Evolutionary conservation across 805 yeast genomes (phyloP).

Genomic region (Wickerhamiella kurtzmanii): DNA sequence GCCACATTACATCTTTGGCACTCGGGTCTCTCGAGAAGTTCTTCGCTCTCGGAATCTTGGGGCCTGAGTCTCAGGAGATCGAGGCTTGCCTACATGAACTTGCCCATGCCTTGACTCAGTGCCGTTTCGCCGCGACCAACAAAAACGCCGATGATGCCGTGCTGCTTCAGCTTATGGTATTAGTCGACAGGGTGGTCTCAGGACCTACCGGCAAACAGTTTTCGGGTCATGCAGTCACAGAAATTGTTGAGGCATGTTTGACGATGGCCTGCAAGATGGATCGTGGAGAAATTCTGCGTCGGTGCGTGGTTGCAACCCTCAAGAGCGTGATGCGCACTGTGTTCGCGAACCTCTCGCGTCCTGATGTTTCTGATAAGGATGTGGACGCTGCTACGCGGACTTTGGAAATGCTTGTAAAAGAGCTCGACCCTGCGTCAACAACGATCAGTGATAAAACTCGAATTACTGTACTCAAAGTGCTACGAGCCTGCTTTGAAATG

Average conservation of each 20-base stretch:
- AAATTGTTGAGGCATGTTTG: slow-evolving; percentile 80
- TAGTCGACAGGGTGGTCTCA: slow-evolving; percentile 53
- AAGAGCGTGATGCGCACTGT: slow-evolving; percentile 11
- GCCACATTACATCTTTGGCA: slow-evolving; percentile 71
- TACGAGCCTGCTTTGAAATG: slow-evolving; percentile 70
- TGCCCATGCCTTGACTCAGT: slow-evolving; percentile 70
- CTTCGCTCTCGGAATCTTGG: slow-evolving; percentile 55
- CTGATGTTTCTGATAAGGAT: neutral
- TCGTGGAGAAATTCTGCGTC: slow-evolving; percentile 76
- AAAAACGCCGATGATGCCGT: slow-evolving; percentile 88
- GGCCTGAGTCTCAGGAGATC: slow-evolving; percentile 39
- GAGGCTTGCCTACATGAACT: slow-evolving; percentile 49
- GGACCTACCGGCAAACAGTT: slow-evolving; percentile 54
- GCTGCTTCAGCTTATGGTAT: slow-evolving; percentile 61
- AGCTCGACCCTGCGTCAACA: slow-evolving; percentile 70
- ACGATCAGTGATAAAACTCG: slow-evolving; percentile 50
- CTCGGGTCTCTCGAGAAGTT: slow-evolving; percentile 63
- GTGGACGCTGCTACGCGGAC: neutral
- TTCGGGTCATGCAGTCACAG: slow-evolving; percentile 72
- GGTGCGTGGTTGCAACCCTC: slow-evolving; percentile 48
- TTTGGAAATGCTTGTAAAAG: slow-evolving; percentile 58
- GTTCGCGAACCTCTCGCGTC: slow-evolving; percentile 6
- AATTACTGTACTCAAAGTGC: slow-evolving; percentile 62
- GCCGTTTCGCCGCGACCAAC: slow-evolving; percentile 91
- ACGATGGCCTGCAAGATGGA: slow-evolving; percentile 85